Evolutionary conservation across 192 early-diverging fungal genomes (phyloP), one percentile per base, ranked within the genome.

Genomic region (Entomortierella lignicola): DNA sequence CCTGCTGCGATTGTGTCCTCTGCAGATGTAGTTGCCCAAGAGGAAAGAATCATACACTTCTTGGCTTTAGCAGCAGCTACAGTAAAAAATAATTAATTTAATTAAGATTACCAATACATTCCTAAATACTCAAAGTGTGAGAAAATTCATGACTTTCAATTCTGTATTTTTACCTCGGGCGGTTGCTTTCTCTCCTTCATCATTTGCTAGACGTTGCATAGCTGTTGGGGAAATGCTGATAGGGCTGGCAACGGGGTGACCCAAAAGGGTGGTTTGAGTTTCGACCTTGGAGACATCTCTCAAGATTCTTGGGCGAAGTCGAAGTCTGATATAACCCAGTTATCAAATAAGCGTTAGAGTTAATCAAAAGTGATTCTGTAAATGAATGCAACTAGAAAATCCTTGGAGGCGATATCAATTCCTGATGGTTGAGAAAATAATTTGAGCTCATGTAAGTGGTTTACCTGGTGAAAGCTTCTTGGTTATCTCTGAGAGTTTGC

Each of bases 201-300:
- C 69, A 51, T 91, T 87, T 8, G 90, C 90, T n/a, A 93, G 83
- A 60, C 87, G 85, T 60, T 92, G 91, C 79, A 96, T 81, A 4
- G 95, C 95, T 25, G 93, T 90, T 17, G 94, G 93, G 0, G 94
- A 85, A 34, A 95, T 89, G 48, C 93, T 91, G 42, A 96, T 65
- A 10, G 95, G 95, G 8, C 90, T 86, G 23, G 66, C 62, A 23
- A 87, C 71, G 15, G 66, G 64, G 31, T 89, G 82, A 8, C 92
- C 91, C 0, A 94, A 66, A 18, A 95, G 66, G 8, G 84, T 89
- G 42, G 91, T 91, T 27, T 83, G 83, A 12, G 89, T 90, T 53
- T 84, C 79, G 10, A 95, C 81, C 41, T 85, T 67, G 30, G 88
- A 88, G 18, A 94, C 92, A 77, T 94, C 88, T 39, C 91, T 88